phyloP scores from a whole-genome alignment of 768 basidiomycete genomes.

The Scleroderma citrinum region DNA sequence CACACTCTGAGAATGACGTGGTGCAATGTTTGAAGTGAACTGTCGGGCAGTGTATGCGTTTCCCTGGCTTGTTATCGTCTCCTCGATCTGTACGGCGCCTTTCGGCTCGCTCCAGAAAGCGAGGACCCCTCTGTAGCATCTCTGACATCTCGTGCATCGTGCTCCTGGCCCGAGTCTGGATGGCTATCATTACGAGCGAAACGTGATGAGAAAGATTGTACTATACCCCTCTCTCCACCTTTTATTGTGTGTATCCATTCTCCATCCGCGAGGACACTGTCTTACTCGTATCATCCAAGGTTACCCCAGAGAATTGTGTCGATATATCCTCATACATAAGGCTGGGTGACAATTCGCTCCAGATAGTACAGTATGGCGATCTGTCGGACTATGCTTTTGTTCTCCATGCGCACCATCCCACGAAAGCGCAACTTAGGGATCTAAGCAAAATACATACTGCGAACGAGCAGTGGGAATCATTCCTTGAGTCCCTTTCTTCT shows the following conservation, averaged over 20 bases:
- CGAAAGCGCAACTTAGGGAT: slow-evolving; percentile 35
- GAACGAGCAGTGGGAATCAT: slow-evolving; percentile 18
- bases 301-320: slow-evolving; percentile 42
- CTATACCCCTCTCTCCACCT: slow-evolving; percentile 24
- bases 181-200: slow-evolving; percentile 12
- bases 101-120: slow-evolving; percentile 10
- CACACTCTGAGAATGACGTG: neutral
- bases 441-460: slow-evolving; percentile 8
- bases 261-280: neutral
- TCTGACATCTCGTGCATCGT: slow-evolving; percentile 23
- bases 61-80: slow-evolving; percentile 42
- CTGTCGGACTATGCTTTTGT: slow-evolving; percentile 42
- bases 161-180: slow-evolving; percentile 40
- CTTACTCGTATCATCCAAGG: slow-evolving; percentile 21
- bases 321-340: slow-evolving; percentile 45
- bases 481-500: slow-evolving; percentile 11
- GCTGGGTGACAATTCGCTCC: slow-evolving; percentile 37
- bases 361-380: slow-evolving; percentile 38
- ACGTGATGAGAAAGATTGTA: slow-evolving; percentile 3
- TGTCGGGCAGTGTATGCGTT: slow-evolving; percentile 35
- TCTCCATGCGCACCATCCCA: slow-evolving; percentile 47
- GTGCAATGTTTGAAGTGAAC: slow-evolving; percentile 21
- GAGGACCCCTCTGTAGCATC: slow-evolving; percentile 12
- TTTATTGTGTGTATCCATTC: slow-evolving; percentile 29
- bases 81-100: slow-evolving; percentile 15